phyloP scores from a whole-genome alignment of 768 basidiomycete species.

The Amanita pallidorosea region DNA sequence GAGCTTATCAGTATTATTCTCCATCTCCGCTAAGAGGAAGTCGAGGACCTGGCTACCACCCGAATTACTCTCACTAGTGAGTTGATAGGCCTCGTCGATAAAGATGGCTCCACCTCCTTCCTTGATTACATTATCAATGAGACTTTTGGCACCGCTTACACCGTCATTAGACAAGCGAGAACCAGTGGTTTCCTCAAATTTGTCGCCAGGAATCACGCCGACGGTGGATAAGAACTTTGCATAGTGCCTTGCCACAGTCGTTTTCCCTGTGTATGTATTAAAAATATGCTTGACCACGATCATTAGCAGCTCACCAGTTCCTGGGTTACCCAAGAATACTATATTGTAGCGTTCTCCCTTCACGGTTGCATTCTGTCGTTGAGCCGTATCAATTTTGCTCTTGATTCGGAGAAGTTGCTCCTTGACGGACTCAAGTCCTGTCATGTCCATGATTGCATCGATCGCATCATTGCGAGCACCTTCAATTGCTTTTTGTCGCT shows the following conservation, averaged over 20 bases:
- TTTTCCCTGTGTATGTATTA: slow-evolving; percentile 40
- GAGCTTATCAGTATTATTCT: slow-evolving; percentile 51
- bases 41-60: slow-evolving; percentile 53
- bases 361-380: slow-evolving; percentile 42
- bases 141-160: slow-evolving; percentile 37
- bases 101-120: slow-evolving; percentile 59
- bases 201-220: slow-evolving; percentile 37
- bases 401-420: slow-evolving; percentile 46
- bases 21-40: slow-evolving; percentile 66
- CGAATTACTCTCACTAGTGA: slow-evolving; percentile 35
- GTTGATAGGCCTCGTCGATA: slow-evolving; percentile 65
- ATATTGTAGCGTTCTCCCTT: slow-evolving; percentile 52
- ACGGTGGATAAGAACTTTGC: slow-evolving; percentile 51
- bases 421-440: slow-evolving; percentile 60
- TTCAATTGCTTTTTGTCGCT: slow-evolving; percentile 42
- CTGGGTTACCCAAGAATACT: slow-evolving; percentile 59
- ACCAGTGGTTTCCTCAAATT: slow-evolving; percentile 56
- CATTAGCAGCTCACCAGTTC: slow-evolving; percentile 42
- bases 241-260: slow-evolving; percentile 56
- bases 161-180: slow-evolving; percentile 48
- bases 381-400: slow-evolving; percentile 41
- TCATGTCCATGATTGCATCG: slow-evolving; percentile 61
- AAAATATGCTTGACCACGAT: background rate
- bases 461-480: slow-evolving; percentile 43
- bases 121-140: slow-evolving; percentile 31